Percentiles rank a stretch among this genome's conserved stretches.
phyloP scores from a whole-genome alignment of 1,284 basidiomycete species.

The Termitomyces sp. region DNA sequence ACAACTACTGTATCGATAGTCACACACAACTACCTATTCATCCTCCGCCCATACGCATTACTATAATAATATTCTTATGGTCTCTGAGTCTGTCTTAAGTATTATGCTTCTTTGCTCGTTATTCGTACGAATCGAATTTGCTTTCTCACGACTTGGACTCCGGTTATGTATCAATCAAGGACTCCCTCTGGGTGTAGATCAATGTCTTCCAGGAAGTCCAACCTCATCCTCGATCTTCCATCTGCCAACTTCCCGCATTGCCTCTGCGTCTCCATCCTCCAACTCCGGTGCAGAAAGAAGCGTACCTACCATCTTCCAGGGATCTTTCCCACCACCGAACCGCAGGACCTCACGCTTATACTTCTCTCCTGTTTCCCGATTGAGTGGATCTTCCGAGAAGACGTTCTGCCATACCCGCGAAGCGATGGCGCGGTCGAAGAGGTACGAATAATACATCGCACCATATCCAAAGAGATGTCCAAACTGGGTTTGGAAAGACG shows the following conservation, averaged over 20 bases:
- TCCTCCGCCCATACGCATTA: conserved; percentile 6
- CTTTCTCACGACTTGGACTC: neutral
- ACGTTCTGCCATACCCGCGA: conserved; percentile 81
- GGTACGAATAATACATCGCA: conserved; percentile 95
- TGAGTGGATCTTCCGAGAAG: conserved; percentile 64
- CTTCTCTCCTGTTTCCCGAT: conserved; percentile 66
- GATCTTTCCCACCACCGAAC: conserved; percentile 87
- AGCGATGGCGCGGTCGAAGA: conserved; percentile 95
- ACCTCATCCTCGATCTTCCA: conserved; percentile 80
- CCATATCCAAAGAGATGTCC: conserved; percentile 96
- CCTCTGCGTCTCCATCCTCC: conserved; percentile 65
- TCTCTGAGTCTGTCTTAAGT: too few species aligned
- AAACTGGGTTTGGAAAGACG: conserved; percentile 93
- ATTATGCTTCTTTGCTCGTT: neutral
- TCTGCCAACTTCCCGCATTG: conserved; percentile 85
- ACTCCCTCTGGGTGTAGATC: conserved; percentile 14
- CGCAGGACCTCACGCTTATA: conserved; percentile 75
- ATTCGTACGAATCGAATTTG: neutral
- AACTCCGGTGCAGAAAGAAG: conserved; percentile 65
- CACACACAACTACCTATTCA: conserved; percentile 2
- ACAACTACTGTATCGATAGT: conserved; percentile 12
- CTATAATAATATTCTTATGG: conserved; percentile 1
- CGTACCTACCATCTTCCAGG: conserved; percentile 88
- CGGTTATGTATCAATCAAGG: too few species aligned
- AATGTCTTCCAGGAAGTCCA: conserved; percentile 45